Percentiles rank a stretch among this genome's conserved stretches.
phyloP scores from a whole-genome alignment of 768 basidiomycete species.

The Suillus fuscotomentosus region DNA sequence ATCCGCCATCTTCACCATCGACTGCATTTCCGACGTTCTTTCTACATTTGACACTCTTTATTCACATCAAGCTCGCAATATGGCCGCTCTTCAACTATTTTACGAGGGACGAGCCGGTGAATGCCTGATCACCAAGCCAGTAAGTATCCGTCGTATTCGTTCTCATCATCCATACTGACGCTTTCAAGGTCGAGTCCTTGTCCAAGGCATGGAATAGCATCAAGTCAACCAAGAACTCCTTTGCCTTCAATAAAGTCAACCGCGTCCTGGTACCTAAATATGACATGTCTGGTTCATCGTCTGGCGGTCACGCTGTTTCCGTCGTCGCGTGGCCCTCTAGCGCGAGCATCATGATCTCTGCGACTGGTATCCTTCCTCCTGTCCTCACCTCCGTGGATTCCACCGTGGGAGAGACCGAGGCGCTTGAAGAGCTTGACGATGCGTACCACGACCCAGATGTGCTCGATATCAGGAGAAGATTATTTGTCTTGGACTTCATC shows the following conservation, averaged over 20 bases:
- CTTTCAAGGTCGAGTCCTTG: background rate
- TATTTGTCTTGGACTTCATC: background rate
- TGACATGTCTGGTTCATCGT: background rate
- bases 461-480: slow-evolving; percentile 6
- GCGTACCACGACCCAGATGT: slow-evolving; percentile 9
- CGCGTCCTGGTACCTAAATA: background rate
- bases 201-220: background rate
- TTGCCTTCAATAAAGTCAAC: background rate
- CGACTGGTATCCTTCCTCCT: slow-evolving; percentile 5
- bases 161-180: background rate
- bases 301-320: background rate
- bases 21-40: background rate
- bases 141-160: background rate
- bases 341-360: slow-evolving; percentile 6
- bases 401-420: background rate
- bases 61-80: background rate
- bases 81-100: background rate
- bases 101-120: background rate
- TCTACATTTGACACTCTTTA: background rate
- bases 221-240: background rate
- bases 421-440: background rate
- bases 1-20: background rate
- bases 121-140: background rate
- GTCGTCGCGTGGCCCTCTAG: slow-evolving; percentile 1
- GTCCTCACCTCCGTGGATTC: background rate